phyloP scores from a whole-genome alignment of 1,284 basidiomycete species.

The Irpex sp. region DNA sequence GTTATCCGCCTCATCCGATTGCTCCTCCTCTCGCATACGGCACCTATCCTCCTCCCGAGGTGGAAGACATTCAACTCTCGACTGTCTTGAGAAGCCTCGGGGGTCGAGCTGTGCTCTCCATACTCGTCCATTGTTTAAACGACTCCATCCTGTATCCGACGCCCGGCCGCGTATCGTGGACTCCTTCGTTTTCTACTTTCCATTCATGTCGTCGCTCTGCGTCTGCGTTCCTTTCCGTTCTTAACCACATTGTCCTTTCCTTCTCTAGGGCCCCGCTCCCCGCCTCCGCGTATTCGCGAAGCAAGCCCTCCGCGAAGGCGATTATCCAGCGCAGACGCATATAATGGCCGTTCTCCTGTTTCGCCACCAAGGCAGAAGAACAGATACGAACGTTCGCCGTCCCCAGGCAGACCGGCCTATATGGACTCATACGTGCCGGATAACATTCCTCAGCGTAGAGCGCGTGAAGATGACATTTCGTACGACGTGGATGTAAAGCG shows the following conservation, averaged over 20 bases:
- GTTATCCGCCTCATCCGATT: constrained; percentile 67
- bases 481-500: constrained; percentile 29
- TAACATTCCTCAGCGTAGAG: constrained; percentile 26
- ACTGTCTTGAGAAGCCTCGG: constrained; percentile 50
- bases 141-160: constrained; percentile 45
- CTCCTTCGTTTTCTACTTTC: constrained; percentile 29
- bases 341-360: constrained; percentile 16
- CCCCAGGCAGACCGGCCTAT: constrained; percentile 14
- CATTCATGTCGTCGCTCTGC: constrained; percentile 31
- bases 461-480: constrained; percentile 19
- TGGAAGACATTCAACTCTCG: constrained; percentile 41
- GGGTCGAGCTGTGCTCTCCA: constrained; percentile 42
- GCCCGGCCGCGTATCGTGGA: constrained; percentile 57
- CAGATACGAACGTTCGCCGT: constrained; percentile 10
- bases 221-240: constrained; percentile 26
- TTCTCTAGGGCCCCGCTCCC: constrained; percentile 55
- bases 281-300: constrained; percentile 26
- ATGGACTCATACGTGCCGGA: constrained; percentile 18
- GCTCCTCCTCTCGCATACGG: constrained; percentile 33
- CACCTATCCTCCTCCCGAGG: constrained; percentile 44
- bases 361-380: constrained; percentile 12
- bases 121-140: constrained; percentile 36
- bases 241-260: constrained; percentile 37
- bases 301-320: constrained; percentile 16
- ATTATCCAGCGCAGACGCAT: constrained; percentile 13